A percentile compares a stretch with the other conserved stretches of the same genome.
These are phyloP conservation scores for Microcyclosporella mali DNA, from an alignment of 2,329 filamentous ascomycete species.

Conservation along the genomic window DNA sequence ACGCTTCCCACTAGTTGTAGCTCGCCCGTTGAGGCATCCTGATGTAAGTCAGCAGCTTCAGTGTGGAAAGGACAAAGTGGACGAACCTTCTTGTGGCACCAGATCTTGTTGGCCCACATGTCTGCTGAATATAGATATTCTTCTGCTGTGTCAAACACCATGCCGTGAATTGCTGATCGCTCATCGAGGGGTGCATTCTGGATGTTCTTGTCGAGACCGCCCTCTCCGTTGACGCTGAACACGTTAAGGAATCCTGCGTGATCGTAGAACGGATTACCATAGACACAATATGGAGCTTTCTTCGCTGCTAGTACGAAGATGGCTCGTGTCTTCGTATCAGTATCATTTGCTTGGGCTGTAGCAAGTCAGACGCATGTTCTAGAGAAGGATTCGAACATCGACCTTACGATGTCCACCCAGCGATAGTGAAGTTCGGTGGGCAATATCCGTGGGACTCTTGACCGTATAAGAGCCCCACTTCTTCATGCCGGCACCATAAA, in stretches of 20 bases:
- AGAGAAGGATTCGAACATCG: conserved; percentile 28
- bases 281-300: conserved; percentile 72
- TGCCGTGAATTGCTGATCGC: conserved; percentile 69
- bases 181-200: conserved; percentile 69
- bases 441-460: conserved; percentile 66
- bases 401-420: conserved; percentile 65
- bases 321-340: conserved; percentile 74
- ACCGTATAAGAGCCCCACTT: conserved; percentile 82
- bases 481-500: conserved; percentile 90
- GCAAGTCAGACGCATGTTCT: background rate
- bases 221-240: conserved; percentile 55
- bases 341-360: conserved; percentile 59
- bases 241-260: conserved; percentile 77
- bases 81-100: conserved; percentile 65
- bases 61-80: background rate
- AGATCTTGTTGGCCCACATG: conserved; percentile 71
- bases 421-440: conserved; percentile 66
- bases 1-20: conserved; percentile 66
- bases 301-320: conserved; percentile 81
- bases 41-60: conserved; percentile 1
- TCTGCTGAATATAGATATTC: conserved; percentile 74
- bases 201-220: conserved; percentile 56
- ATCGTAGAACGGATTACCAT: conserved; percentile 86
- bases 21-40: conserved; percentile 50
- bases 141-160: conserved; percentile 71